Percentiles rank a stretch among this genome's conserved stretches.
phyloP scores from a whole-genome alignment of 371 early-diverging fungal species.

The Saksenaea vasiformis region DNA sequence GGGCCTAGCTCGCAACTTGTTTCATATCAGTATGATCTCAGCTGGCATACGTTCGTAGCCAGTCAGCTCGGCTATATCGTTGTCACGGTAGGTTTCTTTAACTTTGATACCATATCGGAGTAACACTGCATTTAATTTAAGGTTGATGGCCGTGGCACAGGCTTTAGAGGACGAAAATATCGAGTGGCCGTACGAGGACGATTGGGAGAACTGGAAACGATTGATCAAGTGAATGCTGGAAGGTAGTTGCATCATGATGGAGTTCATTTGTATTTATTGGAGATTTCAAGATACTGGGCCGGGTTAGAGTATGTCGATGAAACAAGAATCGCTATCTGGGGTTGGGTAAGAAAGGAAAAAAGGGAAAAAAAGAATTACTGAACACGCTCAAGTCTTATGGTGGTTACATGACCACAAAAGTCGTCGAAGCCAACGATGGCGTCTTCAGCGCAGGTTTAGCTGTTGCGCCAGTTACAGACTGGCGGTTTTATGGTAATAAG shows the following conservation, averaged over 20 bases:
- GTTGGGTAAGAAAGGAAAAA: constrained; percentile 62
- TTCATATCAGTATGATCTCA: constrained; percentile 60
- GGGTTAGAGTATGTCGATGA: constrained; percentile 9
- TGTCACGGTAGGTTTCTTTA: constrained; percentile 39
- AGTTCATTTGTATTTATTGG: background rate
- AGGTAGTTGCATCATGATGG: constrained; percentile 29
- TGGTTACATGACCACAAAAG: constrained; percentile 85
- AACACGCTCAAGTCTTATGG: constrained; percentile 75
- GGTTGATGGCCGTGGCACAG: constrained; percentile 91
- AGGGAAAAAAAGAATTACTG: background rate
- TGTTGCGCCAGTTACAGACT: constrained; percentile 96
- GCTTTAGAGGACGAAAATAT: constrained; percentile 81
- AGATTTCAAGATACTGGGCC: constrained; percentile 42
- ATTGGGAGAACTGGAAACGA: constrained; percentile 80
- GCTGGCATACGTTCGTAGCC: constrained; percentile 71
- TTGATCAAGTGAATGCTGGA: constrained; percentile 87
- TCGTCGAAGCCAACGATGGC: constrained; percentile 80
- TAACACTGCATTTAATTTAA: constrained; percentile 3
- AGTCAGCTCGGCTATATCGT: constrained; percentile 63
- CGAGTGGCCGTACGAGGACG: constrained; percentile 69
- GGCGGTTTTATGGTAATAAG: constrained; percentile 68
- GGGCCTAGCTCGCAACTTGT: constrained; percentile 91
- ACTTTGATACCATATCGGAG: background rate
- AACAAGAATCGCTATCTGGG: constrained; percentile 35
- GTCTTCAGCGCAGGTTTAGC: constrained; percentile 84